Conservation (phyloP, 805 yeast species). For the Pichia pseudocactophila region DNA sequence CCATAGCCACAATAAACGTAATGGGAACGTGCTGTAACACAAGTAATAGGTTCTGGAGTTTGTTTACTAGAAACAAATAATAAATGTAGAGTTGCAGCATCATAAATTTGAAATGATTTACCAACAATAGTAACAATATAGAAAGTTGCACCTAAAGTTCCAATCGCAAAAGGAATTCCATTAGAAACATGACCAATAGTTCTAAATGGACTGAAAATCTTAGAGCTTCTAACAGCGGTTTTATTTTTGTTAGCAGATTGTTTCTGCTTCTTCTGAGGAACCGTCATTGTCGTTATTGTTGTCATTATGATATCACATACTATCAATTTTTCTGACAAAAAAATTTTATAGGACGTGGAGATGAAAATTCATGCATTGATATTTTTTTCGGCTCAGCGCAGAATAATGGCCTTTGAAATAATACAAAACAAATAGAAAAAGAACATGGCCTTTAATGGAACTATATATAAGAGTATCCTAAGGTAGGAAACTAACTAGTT, state of each 20-base stretch:
- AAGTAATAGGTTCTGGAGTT: constrained; percentile 60
- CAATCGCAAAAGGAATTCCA: constrained; percentile 75
- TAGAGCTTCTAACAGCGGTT: constrained; percentile 30
- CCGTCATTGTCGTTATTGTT: constrained; percentile 2
- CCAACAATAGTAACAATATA: constrained; percentile 89
- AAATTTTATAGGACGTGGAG: too few relatives aligned
- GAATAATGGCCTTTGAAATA: too few relatives aligned
- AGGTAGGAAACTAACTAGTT: too few relatives aligned
- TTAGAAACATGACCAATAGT: constrained; percentile 86
- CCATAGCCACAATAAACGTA: constrained; percentile 73
- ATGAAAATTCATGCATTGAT: too few relatives aligned
- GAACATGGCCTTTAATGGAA: too few relatives aligned
- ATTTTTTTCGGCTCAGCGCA: too few relatives aligned
- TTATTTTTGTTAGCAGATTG: neutral
- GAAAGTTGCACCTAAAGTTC: constrained; percentile 80
- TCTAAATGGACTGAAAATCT: constrained; percentile 78
- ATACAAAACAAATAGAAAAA: too few relatives aligned
- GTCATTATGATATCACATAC: neutral
- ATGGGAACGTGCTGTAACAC: constrained; percentile 74
- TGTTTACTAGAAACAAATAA: constrained; percentile 79
- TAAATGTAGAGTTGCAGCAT: constrained; percentile 76
- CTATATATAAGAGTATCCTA: too few relatives aligned
- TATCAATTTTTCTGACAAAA: neutral
- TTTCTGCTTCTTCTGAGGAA: constrained; percentile 9
- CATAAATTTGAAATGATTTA: constrained; percentile 82